These are phyloP conservation scores for Cyberlindnera veronae DNA, from an alignment of 805 yeast genomes.

Conservation along the genomic window DNA sequence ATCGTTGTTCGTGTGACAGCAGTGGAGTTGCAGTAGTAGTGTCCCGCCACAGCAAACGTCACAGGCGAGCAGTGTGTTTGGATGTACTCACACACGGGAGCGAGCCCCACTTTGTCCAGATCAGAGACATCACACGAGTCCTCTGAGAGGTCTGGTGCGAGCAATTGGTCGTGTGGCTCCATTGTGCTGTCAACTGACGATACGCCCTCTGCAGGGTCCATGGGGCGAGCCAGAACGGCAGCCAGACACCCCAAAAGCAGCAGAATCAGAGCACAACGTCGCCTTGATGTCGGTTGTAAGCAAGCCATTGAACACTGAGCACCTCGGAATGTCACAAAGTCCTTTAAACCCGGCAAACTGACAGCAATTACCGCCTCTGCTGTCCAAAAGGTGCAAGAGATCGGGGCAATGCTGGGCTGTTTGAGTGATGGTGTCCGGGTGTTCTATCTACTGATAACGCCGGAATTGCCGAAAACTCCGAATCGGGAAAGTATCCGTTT, in stretches of 20 bases:
- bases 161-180: too few relatives aligned
- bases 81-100: slow-evolving; percentile 5
- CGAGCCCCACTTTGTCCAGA: background rate
- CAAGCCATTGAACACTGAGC: background rate
- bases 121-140: slow-evolving; percentile 1
- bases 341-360: too few relatives aligned
- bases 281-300: background rate
- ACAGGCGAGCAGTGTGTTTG: slow-evolving; percentile 3
- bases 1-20: background rate
- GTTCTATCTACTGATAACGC: background rate
- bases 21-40: slow-evolving; percentile 7
- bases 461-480: background rate
- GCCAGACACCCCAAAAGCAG: background rate
- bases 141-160: background rate
- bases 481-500: background rate
- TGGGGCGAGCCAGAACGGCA: background rate
- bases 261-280: background rate
- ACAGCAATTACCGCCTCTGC: background rate
- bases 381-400: background rate
- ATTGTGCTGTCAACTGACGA: background rate
- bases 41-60: slow-evolving; percentile 1
- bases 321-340: background rate
- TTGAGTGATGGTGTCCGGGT: background rate
- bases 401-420: background rate
- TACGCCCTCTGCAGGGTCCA: background rate